These are phyloP conservation scores for Tephrocybe sp. DNA, from an alignment of 768 basidiomycete genomes.

Conservation along the genomic window DNA sequence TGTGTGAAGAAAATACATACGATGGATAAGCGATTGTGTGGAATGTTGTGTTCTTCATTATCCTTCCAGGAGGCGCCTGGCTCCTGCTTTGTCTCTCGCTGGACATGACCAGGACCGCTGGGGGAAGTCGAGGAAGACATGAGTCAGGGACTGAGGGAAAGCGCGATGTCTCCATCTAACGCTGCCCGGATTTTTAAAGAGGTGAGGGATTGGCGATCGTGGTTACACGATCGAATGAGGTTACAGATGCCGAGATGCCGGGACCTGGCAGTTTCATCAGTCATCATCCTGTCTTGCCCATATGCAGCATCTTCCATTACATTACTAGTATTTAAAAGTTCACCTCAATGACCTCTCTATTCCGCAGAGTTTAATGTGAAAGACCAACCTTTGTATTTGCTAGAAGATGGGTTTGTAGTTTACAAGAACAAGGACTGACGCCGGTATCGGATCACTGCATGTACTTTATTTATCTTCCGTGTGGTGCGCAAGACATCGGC, in stretches of 20 bases:
- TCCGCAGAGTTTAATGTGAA: too few species aligned
- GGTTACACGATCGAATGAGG: conserved; percentile 14
- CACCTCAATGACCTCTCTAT: too few species aligned
- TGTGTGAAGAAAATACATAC: conserved; percentile 25
- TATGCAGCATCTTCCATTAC: too few species aligned
- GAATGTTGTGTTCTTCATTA: conserved; percentile 53
- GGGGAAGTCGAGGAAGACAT: conserved; percentile 17
- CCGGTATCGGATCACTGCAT: too few species aligned
- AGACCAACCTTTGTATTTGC: too few species aligned
- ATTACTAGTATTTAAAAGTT: too few species aligned
- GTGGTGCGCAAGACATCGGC: too few species aligned
- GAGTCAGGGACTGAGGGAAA: conserved; percentile 9
- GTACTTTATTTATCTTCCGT: too few species aligned
- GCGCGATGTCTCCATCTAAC: conserved; percentile 9
- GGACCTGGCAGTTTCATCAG: background rate
- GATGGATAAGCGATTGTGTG: conserved; percentile 47
- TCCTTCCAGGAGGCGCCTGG: conserved; percentile 55
- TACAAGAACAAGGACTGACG: too few species aligned
- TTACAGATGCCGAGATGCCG: conserved; percentile 29
- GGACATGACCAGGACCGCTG: conserved; percentile 12
- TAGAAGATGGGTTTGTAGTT: too few species aligned
- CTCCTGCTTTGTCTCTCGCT: conserved; percentile 21
- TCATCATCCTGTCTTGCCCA: background rate
- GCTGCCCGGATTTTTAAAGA: conserved; percentile 12
- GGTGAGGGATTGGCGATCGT: conserved; percentile 1